phyloP scores from a whole-genome alignment of 371 early-diverging fungal species.

The Smittium culicis region DNA sequence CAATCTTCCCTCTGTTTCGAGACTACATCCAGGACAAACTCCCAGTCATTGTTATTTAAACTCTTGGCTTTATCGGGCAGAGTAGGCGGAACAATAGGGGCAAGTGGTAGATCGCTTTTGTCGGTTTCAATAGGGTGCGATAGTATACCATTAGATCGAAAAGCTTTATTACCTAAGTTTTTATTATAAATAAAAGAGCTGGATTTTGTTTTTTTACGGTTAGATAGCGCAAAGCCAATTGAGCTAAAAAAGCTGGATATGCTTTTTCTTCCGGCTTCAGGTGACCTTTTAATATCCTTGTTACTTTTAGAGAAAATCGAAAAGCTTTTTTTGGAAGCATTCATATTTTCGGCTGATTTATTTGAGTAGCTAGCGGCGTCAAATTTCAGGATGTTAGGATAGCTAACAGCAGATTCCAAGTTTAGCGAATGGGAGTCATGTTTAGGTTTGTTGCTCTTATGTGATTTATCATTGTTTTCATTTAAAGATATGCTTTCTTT shows the following conservation, averaged over 20 bases:
- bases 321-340: not conserved
- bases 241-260: not conserved
- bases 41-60: not conserved
- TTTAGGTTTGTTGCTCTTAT: no score
- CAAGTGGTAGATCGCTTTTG: not conserved
- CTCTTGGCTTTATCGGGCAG: not conserved
- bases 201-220: not conserved
- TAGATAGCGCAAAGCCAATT: not conserved
- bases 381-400: no score
- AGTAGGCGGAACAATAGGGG: not conserved
- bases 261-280: not conserved
- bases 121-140: no score
- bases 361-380: no score
- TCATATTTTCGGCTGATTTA: not conserved
- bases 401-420: no score
- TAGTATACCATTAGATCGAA: no score
- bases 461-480: not conserved
- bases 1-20: constrained; percentile 4
- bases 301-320: not conserved
- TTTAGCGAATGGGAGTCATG: no score
- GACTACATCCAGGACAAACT: constrained; percentile 1
- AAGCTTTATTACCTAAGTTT: not conserved
- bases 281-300: not conserved
- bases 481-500: not conserved
- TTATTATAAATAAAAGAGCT: not conserved